These are phyloP conservation scores for Volvox reticuliferus DNA, from an alignment of 139 green algal genomes.

Conservation along the genomic window DNA sequence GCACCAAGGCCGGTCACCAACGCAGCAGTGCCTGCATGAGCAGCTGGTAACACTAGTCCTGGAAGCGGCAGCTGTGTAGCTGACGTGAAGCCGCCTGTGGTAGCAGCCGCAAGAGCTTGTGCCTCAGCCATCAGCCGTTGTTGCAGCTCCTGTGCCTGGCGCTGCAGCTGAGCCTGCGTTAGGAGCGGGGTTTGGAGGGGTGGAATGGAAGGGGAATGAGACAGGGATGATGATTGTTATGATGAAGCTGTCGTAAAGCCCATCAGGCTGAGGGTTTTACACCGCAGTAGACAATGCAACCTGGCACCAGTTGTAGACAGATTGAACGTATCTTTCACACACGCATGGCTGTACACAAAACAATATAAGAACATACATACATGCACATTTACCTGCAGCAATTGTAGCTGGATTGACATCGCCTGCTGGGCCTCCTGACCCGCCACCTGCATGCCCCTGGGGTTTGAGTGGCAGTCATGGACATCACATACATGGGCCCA, in stretches of 20 bases:
- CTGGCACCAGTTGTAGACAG: no score
- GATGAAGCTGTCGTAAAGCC: background rate
- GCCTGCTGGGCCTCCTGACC: conserved; percentile 34
- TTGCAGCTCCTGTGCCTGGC: conserved; percentile 39
- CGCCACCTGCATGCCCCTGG: conserved; percentile 18
- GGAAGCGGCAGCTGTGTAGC: background rate
- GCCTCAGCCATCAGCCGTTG: conserved; percentile 31
- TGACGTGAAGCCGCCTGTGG: background rate
- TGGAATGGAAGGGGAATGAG: background rate
- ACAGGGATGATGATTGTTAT: background rate
- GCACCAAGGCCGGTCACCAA: background rate
- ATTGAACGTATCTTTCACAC: no score
- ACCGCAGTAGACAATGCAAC: no score
- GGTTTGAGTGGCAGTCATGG: no score
- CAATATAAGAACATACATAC: no score
- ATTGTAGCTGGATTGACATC: conserved; percentile 38
- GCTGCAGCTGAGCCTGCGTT: conserved; percentile 38
- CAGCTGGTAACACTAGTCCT: background rate
- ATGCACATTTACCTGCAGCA: conserved; percentile 34
- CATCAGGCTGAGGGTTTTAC: no score
- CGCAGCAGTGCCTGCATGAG: background rate
- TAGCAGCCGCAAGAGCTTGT: background rate
- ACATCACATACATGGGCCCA: no score
- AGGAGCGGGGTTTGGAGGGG: background rate
- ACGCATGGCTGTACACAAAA: no score